These are phyloP conservation scores for Teunomyces stri DNA, from an alignment of 805 yeast genomes.

Conservation along the genomic window DNA sequence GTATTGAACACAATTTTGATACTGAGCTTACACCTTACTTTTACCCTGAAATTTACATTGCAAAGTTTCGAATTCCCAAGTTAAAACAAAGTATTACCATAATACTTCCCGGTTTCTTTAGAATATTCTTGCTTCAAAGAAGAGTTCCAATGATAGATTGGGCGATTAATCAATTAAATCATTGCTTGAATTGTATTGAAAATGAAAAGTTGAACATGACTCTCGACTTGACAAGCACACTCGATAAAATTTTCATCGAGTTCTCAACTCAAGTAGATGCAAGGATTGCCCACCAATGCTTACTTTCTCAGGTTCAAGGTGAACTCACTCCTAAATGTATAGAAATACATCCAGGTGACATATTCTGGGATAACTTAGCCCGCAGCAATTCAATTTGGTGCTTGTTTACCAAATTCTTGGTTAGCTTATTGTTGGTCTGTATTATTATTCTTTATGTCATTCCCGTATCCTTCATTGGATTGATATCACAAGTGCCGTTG, in stretches of 20 bases:
- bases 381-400: conserved; percentile 34
- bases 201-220: conserved; percentile 14
- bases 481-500: conserved; percentile 71
- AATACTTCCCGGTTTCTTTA: conserved; percentile 28
- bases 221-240: conserved; percentile 18
- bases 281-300: conserved; percentile 60
- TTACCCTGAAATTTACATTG: conserved; percentile 33
- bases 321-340: conserved; percentile 42
- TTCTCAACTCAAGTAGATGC: conserved; percentile 59
- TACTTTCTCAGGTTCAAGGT: conserved; percentile 44
- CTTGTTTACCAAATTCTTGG: conserved; percentile 39
- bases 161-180: conserved; percentile 23
- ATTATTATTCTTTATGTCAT: conserved; percentile 66
- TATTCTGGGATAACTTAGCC: conserved; percentile 67
- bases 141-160: conserved; percentile 23
- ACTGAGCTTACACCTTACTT: conserved; percentile 12
- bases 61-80: conserved; percentile 17
- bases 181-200: conserved; percentile 16
- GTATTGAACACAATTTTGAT: neutral
- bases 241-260: conserved; percentile 56
- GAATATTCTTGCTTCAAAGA: conserved; percentile 22
- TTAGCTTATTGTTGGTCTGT: conserved; percentile 44
- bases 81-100: conserved; percentile 18
- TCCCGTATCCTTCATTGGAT: conserved; percentile 79
- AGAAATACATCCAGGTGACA: conserved; percentile 63